phyloP scores from a whole-genome alignment of 1,284 basidiomycete genomes.

The Irpex sp. region DNA sequence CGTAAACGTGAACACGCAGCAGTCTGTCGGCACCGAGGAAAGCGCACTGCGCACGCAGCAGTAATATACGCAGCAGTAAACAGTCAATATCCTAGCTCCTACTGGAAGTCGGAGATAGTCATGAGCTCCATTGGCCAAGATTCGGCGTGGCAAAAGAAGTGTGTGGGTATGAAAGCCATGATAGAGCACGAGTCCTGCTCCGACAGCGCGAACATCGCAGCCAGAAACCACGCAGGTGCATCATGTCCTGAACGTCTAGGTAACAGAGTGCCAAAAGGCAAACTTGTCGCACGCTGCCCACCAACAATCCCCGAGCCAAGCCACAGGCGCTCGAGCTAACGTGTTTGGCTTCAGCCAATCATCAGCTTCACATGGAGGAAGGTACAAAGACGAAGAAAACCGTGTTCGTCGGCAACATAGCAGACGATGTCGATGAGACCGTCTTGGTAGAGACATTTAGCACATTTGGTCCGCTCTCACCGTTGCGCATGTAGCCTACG shows the following conservation, averaged over 20 bases:
- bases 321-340: neutral
- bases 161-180: neutral
- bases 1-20: neutral
- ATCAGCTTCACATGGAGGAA: constrained; percentile 56
- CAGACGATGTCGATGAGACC: constrained; percentile 71
- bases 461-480: constrained; percentile 62
- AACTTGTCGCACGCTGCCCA: neutral
- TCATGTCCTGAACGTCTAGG: neutral
- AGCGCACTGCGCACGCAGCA: neutral
- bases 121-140: neutral
- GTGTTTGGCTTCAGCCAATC: constrained; percentile 1
- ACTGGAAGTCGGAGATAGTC: neutral
- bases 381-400: constrained; percentile 80
- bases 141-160: neutral
- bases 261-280: neutral
- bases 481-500: neutral
- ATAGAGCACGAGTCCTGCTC: neutral
- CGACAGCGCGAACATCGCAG: neutral
- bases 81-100: neutral
- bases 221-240: neutral
- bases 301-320: neutral
- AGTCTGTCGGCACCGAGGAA: neutral
- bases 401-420: constrained; percentile 73
- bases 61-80: neutral
- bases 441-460: constrained; percentile 68